These are phyloP conservation scores for Middelhovenomyces tepae DNA, from an alignment of 805 yeast genomes.

Conservation along the genomic window DNA sequence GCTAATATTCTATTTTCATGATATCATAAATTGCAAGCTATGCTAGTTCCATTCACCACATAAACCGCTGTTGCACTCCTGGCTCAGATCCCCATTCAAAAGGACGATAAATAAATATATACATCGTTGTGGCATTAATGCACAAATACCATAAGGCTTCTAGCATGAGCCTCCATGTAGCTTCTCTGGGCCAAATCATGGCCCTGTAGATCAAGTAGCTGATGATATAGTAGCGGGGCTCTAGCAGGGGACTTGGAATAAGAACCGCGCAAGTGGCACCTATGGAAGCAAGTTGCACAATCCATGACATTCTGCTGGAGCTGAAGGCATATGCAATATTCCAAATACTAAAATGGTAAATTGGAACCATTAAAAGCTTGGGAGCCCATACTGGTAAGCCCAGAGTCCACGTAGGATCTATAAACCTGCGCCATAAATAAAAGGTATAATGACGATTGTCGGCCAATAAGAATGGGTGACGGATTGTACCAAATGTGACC, in stretches of 20 bases:
- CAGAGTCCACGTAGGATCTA: conserved; percentile 32
- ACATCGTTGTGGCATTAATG: conserved; percentile 45
- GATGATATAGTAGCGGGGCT: conserved; percentile 83
- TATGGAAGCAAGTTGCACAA: conserved; percentile 34
- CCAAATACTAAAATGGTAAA: conserved; percentile 50
- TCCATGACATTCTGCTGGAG: conserved; percentile 29
- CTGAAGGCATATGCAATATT: conserved; percentile 24
- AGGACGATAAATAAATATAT: conserved; percentile 50
- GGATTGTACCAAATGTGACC: conserved; percentile 39
- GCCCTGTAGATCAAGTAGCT: conserved; percentile 72
- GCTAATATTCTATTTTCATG: too few species aligned
- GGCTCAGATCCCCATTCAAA: conserved; percentile 63
- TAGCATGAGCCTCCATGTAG: conserved; percentile 28
- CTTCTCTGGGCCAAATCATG: conserved; percentile 28
- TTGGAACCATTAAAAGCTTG: conserved; percentile 47
- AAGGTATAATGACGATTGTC: conserved; percentile 93
- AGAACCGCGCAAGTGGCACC: conserved; percentile 51
- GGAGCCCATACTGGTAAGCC: conserved; percentile 29
- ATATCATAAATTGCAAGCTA: too few species aligned
- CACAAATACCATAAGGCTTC: conserved; percentile 59
- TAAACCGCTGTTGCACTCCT: conserved; percentile 60
- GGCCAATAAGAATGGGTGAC: conserved; percentile 85
- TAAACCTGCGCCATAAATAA: conserved; percentile 65
- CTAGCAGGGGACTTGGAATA: conserved; percentile 86
- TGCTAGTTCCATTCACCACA: too few species aligned